These are phyloP conservation scores for Colletotrichum sp. DNA, from an alignment of 2,329 filamentous ascomycete species.

Conservation along the genomic window DNA sequence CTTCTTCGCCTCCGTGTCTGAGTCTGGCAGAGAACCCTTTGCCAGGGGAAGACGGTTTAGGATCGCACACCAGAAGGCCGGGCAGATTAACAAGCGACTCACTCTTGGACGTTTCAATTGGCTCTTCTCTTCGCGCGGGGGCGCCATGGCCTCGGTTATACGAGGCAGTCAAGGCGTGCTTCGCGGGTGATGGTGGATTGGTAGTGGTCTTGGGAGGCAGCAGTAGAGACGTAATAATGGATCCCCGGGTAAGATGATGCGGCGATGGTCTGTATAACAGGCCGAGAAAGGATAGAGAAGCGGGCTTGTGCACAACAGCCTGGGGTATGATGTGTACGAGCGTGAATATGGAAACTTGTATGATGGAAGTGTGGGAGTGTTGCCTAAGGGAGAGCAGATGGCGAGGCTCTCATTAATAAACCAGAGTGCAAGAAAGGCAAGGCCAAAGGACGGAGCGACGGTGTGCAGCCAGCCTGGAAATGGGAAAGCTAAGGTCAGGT, in stretches of 20 bases:
- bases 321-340: neutral
- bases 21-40: constrained; percentile 71
- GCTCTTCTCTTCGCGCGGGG: constrained; percentile 74
- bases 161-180: neutral
- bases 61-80: constrained; percentile 20
- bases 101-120: constrained; percentile 85
- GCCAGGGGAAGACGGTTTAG: constrained; percentile 26
- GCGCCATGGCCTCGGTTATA: constrained; percentile 51
- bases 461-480: constrained; percentile 19
- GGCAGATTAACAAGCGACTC: constrained; percentile 38
- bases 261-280: constrained; percentile 3
- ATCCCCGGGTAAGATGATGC: neutral
- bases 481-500: constrained; percentile 3
- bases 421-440: constrained; percentile 10
- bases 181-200: neutral
- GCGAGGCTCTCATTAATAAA: constrained; percentile 20
- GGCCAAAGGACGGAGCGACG: constrained; percentile 1
- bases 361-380: constrained; percentile 7
- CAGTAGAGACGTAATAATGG: neutral
- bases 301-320: neutral
- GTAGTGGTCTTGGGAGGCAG: neutral
- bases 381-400: constrained; percentile 13
- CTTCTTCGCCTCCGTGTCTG: constrained; percentile 77
- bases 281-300: neutral
- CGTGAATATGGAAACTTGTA: constrained; percentile 1